Conservation (phyloP, 148 eudicot species). For the Suaeda aralocaspica region DNA sequence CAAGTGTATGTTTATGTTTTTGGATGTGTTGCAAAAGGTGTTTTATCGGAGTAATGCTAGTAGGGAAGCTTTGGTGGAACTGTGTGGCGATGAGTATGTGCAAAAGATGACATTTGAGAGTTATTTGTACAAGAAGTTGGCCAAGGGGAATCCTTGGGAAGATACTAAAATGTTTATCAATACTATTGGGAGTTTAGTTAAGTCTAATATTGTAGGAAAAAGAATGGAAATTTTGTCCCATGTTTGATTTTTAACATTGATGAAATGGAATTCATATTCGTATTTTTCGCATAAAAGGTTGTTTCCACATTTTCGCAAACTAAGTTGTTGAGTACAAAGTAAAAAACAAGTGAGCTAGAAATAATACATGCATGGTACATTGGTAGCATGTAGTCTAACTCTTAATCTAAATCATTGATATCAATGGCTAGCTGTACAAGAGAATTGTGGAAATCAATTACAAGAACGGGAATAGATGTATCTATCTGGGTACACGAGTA, state of each 20-base stretch:
- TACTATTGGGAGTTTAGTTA: slow-evolving; percentile 68
- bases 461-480: neutral
- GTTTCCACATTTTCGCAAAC: neutral
- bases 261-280: neutral
- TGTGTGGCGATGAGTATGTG: slow-evolving; percentile 92
- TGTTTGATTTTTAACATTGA: slow-evolving; percentile 14
- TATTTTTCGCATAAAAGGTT: neutral
- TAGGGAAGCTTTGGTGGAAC: slow-evolving; percentile 88
- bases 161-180: slow-evolving; percentile 66
- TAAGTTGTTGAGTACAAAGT: too few relatives aligned
- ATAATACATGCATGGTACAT: neutral
- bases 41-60: slow-evolving; percentile 72
- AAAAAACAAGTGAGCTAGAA: neutral
- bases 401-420: neutral
- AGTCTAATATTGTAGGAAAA: slow-evolving; percentile 55
- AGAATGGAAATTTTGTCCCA: slow-evolving; percentile 30
- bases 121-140: slow-evolving; percentile 85
- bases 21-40: slow-evolving; percentile 79
- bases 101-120: slow-evolving; percentile 98
- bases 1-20: slow-evolving; percentile 51
- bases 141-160: slow-evolving; percentile 53
- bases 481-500: slow-evolving; percentile 37
- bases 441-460: slow-evolving; percentile 9
- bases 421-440: slow-evolving; percentile 17
- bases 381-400: neutral